phyloP scores from a whole-genome alignment of 2,329 filamentous ascomycete genomes.

The Beauveria sp. region DNA sequence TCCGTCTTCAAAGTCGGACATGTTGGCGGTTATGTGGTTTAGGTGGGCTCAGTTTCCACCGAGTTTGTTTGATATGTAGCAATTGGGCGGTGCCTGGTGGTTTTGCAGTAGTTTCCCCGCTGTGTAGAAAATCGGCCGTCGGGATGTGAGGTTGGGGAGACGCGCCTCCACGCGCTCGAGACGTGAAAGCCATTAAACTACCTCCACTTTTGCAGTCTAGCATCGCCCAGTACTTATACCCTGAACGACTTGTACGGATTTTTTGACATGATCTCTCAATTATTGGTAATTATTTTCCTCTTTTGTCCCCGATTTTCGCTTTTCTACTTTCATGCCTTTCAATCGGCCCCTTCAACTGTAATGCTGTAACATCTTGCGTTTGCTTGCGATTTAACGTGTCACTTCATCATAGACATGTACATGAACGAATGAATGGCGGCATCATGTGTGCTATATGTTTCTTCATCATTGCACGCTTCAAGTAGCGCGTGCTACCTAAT shows the following conservation, averaged over 20 bases:
- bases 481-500: neutral
- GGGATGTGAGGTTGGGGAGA: constrained; percentile 3
- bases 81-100: neutral
- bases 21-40: neutral
- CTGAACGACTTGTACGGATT: neutral
- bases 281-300: neutral
- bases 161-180: neutral
- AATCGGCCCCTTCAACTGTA: neutral
- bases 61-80: neutral
- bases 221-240: neutral
- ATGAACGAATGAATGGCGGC: neutral
- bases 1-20: constrained; percentile 54
- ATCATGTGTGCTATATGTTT: neutral
- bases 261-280: neutral
- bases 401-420: constrained; percentile 13
- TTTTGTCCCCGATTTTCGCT: no score
- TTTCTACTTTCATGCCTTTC: neutral
- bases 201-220: neutral
- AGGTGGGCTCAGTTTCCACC: no score
- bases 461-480: neutral
- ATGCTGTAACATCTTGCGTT: neutral
- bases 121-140: neutral
- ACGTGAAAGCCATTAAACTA: constrained; percentile 8
- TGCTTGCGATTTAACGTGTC: constrained; percentile 2
- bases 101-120: neutral